Conservation (phyloP, 441 rosid species). For the Jatropha multifida region DNA sequence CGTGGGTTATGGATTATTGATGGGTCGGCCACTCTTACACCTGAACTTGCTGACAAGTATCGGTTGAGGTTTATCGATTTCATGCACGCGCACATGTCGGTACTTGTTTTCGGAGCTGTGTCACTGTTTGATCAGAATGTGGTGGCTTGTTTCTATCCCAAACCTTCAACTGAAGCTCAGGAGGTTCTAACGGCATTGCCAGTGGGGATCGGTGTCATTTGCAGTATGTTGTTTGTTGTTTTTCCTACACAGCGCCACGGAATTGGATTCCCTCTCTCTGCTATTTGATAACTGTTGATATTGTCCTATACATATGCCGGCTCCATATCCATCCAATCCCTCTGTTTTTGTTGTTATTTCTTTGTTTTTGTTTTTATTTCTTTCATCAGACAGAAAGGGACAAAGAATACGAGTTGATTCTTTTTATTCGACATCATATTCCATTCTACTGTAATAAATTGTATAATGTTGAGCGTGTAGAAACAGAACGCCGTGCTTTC, state of each 20-base stretch:
- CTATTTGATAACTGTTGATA: constrained; percentile 22
- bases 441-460: no score
- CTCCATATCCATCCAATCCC: no score
- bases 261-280: constrained; percentile 73
- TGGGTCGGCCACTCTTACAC: constrained; percentile 54
- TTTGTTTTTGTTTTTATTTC: no score
- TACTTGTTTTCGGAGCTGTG: constrained; percentile 63
- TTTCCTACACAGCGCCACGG: constrained; percentile 91
- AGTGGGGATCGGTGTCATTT: constrained; percentile 59
- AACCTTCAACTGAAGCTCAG: constrained; percentile 51
- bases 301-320: no score
- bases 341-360: no score
- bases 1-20: constrained; percentile 74
- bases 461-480: no score
- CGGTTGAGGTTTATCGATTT: constrained; percentile 60
- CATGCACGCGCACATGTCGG: constrained; percentile 63
- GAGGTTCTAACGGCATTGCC: constrained; percentile 76
- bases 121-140: constrained; percentile 71
- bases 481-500: neutral
- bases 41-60: constrained; percentile 51
- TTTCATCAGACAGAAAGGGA: no score
- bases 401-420: no score
- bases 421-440: no score
- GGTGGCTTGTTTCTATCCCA: constrained; percentile 67
- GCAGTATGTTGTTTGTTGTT: constrained; percentile 70